Percentiles rank a stretch among this genome's conserved stretches.
These are phyloP conservation scores for Phytophthora crassamura DNA, from an alignment of 352 stramenopile genomes.

Conservation along the genomic window DNA sequence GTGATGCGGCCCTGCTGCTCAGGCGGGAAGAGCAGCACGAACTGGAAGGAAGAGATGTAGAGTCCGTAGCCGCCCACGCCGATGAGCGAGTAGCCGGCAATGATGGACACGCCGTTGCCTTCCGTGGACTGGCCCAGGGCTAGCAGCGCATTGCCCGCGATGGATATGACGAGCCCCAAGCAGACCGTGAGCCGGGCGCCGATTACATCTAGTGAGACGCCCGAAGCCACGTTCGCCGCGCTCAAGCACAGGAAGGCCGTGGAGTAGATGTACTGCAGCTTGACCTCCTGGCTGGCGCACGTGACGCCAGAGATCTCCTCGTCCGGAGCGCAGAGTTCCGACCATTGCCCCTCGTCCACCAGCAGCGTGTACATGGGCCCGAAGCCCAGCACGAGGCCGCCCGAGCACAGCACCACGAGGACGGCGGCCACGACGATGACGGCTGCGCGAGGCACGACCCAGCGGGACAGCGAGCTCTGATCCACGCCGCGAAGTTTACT, in stretches of 20 bases:
- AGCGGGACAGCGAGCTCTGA: constrained; percentile 42
- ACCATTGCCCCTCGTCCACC: constrained; percentile 51
- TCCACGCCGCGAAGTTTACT: constrained; percentile 1
- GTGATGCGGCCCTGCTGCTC: constrained; percentile 45
- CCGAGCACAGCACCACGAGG: constrained; percentile 43
- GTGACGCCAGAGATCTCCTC: constrained; percentile 33
- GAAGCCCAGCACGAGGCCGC: constrained; percentile 57
- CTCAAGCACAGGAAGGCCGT: constrained; percentile 57
- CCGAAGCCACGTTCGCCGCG: constrained; percentile 54
- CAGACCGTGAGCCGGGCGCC: constrained; percentile 44
- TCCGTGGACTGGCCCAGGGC: constrained; percentile 44
- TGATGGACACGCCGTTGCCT: constrained; percentile 45
- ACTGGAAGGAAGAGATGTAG: constrained; percentile 60
- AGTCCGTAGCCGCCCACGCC: constrained; percentile 50
- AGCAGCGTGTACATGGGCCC: constrained; percentile 59
- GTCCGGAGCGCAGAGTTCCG: constrained; percentile 39
- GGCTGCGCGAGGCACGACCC: constrained; percentile 27
- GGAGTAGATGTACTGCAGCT: constrained; percentile 62
- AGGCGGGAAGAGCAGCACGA: constrained; percentile 51
- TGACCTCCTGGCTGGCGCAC: constrained; percentile 52
- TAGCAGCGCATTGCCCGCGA: constrained; percentile 54
- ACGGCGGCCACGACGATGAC: constrained; percentile 34
- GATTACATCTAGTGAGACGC: constrained; percentile 51
- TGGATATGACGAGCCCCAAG: constrained; percentile 47
- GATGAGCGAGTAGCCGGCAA: constrained; percentile 50